These are phyloP conservation scores for Cyberlindnera maclurae DNA, from an alignment of 805 yeast species.

Conservation along the genomic window DNA sequence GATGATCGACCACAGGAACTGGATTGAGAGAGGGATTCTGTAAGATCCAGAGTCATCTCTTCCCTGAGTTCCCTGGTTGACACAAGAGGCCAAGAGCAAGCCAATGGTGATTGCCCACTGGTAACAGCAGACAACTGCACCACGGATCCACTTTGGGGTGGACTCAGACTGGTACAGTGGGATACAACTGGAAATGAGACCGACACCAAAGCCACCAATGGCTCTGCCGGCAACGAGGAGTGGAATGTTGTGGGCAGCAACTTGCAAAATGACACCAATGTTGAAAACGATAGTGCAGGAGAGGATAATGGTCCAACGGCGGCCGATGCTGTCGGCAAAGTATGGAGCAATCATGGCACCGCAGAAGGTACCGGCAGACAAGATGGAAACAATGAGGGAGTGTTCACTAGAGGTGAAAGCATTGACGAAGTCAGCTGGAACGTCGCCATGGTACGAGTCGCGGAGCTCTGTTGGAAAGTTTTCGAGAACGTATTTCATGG, in stretches of 20 bases:
- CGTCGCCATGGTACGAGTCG: too few species aligned
- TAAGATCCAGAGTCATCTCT: conserved; percentile 49
- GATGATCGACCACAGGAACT: conserved; percentile 59
- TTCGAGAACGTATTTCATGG: conserved; percentile 45
- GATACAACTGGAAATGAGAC: conserved; percentile 61
- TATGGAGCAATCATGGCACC: conserved; percentile 62
- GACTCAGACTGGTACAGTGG: conserved; percentile 77
- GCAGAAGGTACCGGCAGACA: conserved; percentile 63
- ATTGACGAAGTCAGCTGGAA: conserved; percentile 28
- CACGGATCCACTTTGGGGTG: conserved; percentile 71
- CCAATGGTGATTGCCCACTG: conserved; percentile 73
- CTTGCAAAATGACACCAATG: conserved; percentile 45
- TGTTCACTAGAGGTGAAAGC: conserved; percentile 39
- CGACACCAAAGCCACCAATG: conserved; percentile 66
- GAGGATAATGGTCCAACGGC: conserved; percentile 39
- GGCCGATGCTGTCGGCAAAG: conserved; percentile 45
- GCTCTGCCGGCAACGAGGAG: conserved; percentile 58
- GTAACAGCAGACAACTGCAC: conserved; percentile 68
- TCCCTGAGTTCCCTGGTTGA: conserved; percentile 60
- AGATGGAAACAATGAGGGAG: conserved; percentile 56
- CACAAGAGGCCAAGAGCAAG: conserved; percentile 58
- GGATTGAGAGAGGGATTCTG: conserved; percentile 68
- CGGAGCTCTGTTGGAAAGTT: conserved; percentile 20
- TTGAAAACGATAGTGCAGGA: conserved; percentile 40
- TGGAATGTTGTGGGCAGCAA: conserved; percentile 36